Conservation (phyloP, 208 protist genomes). For the Wallacemonas sp. region DNA sequence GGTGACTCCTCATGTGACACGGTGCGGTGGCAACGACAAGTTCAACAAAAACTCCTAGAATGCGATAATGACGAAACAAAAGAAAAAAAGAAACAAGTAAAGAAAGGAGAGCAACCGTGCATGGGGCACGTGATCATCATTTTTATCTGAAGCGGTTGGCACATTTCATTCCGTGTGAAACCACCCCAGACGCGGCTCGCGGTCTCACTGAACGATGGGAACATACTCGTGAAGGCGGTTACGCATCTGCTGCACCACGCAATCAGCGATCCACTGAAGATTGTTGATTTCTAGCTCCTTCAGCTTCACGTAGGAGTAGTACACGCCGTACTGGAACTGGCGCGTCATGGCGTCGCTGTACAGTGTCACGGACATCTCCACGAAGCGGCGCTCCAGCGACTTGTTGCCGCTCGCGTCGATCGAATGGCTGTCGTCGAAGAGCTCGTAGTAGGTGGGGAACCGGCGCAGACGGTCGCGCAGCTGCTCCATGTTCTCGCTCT, state of each 20-base stretch:
- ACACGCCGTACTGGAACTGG: conserved; percentile 93
- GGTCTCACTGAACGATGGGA: conserved; percentile 56
- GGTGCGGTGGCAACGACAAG: no score
- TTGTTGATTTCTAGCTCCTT: conserved; percentile 94
- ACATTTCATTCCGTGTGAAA: no score
- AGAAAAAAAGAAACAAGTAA: conserved; percentile 15
- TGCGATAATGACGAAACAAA: conserved; percentile 13
- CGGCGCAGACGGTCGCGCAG: conserved; percentile 80
- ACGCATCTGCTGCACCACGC: conserved; percentile 90
- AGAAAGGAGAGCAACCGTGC: background rate
- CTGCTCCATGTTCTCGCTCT: conserved; percentile 79
- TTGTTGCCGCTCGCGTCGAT: conserved; percentile 55
- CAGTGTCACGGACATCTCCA: conserved; percentile 79
- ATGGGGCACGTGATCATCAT: background rate
- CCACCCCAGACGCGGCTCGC: no score
- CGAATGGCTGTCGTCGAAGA: conserved; percentile 76
- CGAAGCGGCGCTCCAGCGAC: conserved; percentile 88
- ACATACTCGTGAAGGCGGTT: conserved; percentile 89
- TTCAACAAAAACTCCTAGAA: no score
- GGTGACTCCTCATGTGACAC: no score
- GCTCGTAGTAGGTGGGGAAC: conserved; percentile 74
- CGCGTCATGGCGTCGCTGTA: conserved; percentile 87
- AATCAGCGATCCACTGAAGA: conserved; percentile 92
- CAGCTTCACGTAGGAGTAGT: conserved; percentile 94
- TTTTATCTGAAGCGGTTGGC: no score